Percentiles rank a stretch among this genome's conserved stretches.
Conservation (phyloP, 2,329 filamentous ascomycete species). For the Scedosporium minutisporum region DNA sequence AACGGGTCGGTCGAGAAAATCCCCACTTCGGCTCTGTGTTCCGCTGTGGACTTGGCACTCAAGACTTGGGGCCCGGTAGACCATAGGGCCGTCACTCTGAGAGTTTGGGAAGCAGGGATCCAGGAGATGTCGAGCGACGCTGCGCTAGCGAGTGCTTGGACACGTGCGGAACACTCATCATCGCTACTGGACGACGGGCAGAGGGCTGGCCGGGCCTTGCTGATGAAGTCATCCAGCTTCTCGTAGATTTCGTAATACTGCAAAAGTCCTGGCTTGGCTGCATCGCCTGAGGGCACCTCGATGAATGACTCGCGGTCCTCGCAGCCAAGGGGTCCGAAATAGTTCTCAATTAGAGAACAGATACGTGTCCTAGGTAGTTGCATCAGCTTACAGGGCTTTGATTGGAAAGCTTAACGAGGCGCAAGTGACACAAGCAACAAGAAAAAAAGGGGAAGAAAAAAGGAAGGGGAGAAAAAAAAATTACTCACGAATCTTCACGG, state of each 20-base stretch:
- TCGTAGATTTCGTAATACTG: conserved; percentile 64
- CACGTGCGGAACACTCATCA: conserved; percentile 37
- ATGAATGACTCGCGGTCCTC: conserved; percentile 12
- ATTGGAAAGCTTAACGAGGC: background rate
- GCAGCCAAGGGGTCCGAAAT: conserved; percentile 52
- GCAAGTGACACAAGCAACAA: too few relatives aligned
- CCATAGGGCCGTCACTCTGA: conserved; percentile 60
- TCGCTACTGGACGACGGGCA: conserved; percentile 33
- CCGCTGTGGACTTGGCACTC: conserved; percentile 26
- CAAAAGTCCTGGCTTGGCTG: conserved; percentile 33
- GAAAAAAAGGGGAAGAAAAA: too few relatives aligned
- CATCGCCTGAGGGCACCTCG: background rate
- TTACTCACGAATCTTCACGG: background rate
- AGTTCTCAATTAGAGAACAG: conserved; percentile 47
- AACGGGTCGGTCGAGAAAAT: conserved; percentile 58
- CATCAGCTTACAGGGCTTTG: background rate
- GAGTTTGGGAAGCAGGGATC: conserved; percentile 53
- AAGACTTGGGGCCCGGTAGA: conserved; percentile 32
- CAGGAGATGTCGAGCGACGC: conserved; percentile 69
- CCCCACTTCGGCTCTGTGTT: conserved; percentile 67
- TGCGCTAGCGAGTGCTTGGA: conserved; percentile 37
- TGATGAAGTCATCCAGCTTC: conserved; percentile 42
- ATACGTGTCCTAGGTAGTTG: conserved; percentile 20
- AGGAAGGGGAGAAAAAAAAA: too few relatives aligned
- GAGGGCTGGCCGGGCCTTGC: conserved; percentile 40